Percentiles rank a stretch among this genome's conserved stretches.
These are phyloP conservation scores for Salix dunnii DNA, from an alignment of 345 rosid species.

Conservation along the genomic window DNA sequence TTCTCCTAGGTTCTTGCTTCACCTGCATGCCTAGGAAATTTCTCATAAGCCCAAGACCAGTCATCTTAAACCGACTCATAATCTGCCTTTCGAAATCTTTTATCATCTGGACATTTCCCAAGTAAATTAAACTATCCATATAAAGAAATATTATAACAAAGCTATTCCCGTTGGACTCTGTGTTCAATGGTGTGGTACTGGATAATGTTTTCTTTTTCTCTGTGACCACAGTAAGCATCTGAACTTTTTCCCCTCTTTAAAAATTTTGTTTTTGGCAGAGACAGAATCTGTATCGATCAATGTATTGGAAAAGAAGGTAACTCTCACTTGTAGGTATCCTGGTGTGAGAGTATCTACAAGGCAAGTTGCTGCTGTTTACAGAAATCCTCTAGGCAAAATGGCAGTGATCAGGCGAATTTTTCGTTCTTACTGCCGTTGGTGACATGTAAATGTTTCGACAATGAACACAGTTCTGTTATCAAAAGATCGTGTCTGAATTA, in stretches of 20 bases:
- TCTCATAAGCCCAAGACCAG: too few relatives aligned
- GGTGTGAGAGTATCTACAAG: slow-evolving; percentile 27
- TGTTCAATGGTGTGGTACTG: neutral
- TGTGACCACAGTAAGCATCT: neutral
- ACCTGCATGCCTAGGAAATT: too few relatives aligned
- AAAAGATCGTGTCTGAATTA: neutral
- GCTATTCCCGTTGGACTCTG: too few relatives aligned
- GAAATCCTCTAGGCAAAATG: slow-evolving; percentile 45
- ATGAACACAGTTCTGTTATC: neutral
- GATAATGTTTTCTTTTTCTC: neutral
- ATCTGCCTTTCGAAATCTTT: too few relatives aligned
- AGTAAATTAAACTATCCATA: too few relatives aligned
- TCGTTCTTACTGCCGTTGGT: slow-evolving; percentile 34
- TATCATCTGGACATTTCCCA: too few relatives aligned
- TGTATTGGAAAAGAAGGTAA: slow-evolving; percentile 71
- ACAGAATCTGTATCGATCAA: slow-evolving; percentile 67
- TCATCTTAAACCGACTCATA: too few relatives aligned
- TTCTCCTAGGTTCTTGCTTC: too few relatives aligned
- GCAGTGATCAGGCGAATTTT: slow-evolving; percentile 51
- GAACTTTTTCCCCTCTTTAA: neutral
- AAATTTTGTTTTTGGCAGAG: slow-evolving; percentile 34
- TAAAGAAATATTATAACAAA: too few relatives aligned
- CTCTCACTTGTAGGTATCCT: slow-evolving; percentile 61
- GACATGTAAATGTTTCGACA: neutral
- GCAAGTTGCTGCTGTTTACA: slow-evolving; percentile 29